These are phyloP conservation scores for Mycena olivaceomarginata DNA, from an alignment of 768 basidiomycete genomes.

Conservation along the genomic window DNA sequence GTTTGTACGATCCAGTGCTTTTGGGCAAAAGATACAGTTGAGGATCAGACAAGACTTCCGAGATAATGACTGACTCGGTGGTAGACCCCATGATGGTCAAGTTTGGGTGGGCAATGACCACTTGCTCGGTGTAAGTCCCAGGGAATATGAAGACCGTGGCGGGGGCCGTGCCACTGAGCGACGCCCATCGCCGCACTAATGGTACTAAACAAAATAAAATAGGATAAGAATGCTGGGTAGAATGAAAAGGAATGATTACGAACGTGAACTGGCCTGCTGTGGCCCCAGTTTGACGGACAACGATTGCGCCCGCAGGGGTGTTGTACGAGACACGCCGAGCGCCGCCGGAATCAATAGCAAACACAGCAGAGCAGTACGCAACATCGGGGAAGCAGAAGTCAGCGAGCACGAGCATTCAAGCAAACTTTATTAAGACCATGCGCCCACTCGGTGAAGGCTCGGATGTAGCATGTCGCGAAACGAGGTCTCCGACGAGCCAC, in stretches of 20 bases:
- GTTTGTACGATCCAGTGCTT: slow-evolving; percentile 49
- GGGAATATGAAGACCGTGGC: slow-evolving; percentile 51
- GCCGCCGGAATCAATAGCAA: slow-evolving; percentile 39
- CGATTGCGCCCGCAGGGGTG: slow-evolving; percentile 50
- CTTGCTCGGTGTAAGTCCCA: slow-evolving; percentile 54
- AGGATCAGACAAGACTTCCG: background rate
- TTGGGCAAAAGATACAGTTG: background rate
- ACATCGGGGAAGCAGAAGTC: slow-evolving; percentile 18
- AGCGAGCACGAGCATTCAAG: background rate
- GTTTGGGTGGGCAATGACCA: slow-evolving; percentile 45
- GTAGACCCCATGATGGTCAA: slow-evolving; percentile 51
- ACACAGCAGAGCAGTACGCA: slow-evolving; percentile 37
- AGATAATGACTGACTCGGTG: slow-evolving; percentile 40
- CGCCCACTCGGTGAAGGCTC: background rate
- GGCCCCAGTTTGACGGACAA: slow-evolving; percentile 51
- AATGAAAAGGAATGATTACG: background rate
- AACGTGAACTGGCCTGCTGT: slow-evolving; percentile 48
- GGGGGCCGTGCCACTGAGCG: slow-evolving; percentile 45
- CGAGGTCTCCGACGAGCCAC: too few species aligned
- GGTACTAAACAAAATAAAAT: slow-evolving; percentile 38
- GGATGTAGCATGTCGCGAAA: background rate
- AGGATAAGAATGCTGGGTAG: background rate
- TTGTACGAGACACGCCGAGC: slow-evolving; percentile 37
- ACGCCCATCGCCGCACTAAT: slow-evolving; percentile 49
- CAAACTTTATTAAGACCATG: background rate